A percentile compares a stretch with the other conserved stretches of the same genome.
Evolutionary conservation across 208 protist genomes (phyloP).

Genomic region (Trypanosomatidae sp.): DNA sequence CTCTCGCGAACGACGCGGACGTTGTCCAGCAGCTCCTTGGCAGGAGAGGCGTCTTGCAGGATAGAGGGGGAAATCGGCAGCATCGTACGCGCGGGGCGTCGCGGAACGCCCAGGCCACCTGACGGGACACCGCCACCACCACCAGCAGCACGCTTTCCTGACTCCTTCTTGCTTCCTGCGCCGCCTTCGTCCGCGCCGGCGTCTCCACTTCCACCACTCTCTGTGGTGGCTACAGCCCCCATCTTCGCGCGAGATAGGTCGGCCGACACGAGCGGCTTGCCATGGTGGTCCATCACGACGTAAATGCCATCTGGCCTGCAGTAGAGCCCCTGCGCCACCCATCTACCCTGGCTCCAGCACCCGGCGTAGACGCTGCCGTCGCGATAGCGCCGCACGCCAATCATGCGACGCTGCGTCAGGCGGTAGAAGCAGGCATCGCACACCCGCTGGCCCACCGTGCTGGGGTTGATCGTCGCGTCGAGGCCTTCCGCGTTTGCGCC

Average conservation of each 20-base stretch:
- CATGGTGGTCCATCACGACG: slow-evolving; percentile 64
- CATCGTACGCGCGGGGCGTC: not conserved
- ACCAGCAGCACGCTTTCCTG: too few species aligned
- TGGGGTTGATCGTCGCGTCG: slow-evolving; percentile 5
- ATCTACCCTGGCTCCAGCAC: slow-evolving; percentile 65
- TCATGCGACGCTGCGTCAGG: slow-evolving; percentile 65
- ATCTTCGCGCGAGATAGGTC: too few species aligned
- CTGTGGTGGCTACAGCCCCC: too few species aligned
- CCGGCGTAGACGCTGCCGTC: slow-evolving; percentile 74
- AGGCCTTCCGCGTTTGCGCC: too few species aligned
- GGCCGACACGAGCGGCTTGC: slow-evolving; percentile 39
- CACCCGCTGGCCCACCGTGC: slow-evolving; percentile 44
- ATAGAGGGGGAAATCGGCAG: slow-evolving; percentile 28
- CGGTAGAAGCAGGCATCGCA: slow-evolving; percentile 75
- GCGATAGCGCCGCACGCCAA: slow-evolving; percentile 59
- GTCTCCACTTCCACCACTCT: too few species aligned
- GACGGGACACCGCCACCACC: not conserved
- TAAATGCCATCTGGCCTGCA: slow-evolving; percentile 64
- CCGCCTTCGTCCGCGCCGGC: not conserved
- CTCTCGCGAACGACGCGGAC: slow-evolving; percentile 43
- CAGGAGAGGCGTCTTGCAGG: slow-evolving; percentile 42
- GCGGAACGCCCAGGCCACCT: slow-evolving; percentile 3
- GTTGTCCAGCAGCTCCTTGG: slow-evolving; percentile 38
- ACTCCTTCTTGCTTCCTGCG: not conserved
- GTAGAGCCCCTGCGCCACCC: slow-evolving; percentile 78